Conservation (phyloP, 2,329 filamentous ascomycete species). For the Emergomyces africanus region DNA sequence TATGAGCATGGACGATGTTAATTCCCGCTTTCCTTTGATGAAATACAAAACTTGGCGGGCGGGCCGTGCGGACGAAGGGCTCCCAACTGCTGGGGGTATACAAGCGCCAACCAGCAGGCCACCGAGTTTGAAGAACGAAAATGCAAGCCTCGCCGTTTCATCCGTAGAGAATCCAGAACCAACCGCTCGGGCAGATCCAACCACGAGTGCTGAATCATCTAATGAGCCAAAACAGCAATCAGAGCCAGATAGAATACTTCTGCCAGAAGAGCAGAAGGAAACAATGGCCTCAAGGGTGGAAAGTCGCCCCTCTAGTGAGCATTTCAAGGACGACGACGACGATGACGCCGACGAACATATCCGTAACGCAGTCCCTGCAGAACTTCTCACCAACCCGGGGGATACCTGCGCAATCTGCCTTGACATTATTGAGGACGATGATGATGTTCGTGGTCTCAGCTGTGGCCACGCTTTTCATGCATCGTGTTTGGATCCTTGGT, state of each 20-base stretch:
- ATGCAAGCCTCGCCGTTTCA: conserved; percentile 33
- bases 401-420: conserved; percentile 96
- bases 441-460: conserved; percentile 83
- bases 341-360: conserved; percentile 69
- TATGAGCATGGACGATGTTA: conserved; percentile 98
- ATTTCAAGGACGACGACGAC: conserved; percentile 38
- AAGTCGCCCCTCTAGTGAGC: not conserved
- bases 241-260: not conserved
- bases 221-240: not conserved
- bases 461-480: conserved; percentile 99
- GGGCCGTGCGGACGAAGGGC: conserved; percentile 65
- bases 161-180: conserved; percentile 29
- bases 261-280: not conserved
- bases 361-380: conserved; percentile 65
- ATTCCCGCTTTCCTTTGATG: conserved; percentile 86
- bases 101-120: conserved; percentile 60
- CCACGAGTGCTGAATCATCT: conserved; percentile 3
- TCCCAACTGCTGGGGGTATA: conserved; percentile 75
- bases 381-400: conserved; percentile 67
- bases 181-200: conserved; percentile 13
- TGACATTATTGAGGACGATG: conserved; percentile 84
- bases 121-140: conserved; percentile 57
- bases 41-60: conserved; percentile 97
- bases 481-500: conserved; percentile 89
- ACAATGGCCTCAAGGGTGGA: not conserved